These are phyloP conservation scores for Fallopia convolvulus DNA, from an alignment of 148 eudicot species.

Conservation along the genomic window DNA sequence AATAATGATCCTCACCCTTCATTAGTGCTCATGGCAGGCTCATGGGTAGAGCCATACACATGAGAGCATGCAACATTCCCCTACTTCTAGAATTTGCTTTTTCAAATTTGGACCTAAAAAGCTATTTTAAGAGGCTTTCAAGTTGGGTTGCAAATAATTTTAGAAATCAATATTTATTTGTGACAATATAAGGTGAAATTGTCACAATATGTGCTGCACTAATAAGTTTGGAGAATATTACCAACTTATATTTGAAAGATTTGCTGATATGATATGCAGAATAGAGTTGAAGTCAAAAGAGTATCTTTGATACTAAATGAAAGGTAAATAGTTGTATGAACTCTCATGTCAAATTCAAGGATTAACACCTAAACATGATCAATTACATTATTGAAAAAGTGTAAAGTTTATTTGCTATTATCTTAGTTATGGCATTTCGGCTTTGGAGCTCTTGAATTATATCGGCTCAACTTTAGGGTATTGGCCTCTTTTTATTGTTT, in stretches of 20 bases:
- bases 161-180: neutral
- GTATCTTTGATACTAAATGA: neutral
- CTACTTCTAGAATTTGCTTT: slow-evolving; percentile 74
- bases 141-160: neutral
- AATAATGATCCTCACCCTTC: slow-evolving; percentile 82
- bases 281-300: neutral
- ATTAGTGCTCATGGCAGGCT: slow-evolving; percentile 85
- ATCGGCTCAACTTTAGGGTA: neutral
- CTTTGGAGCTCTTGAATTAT: neutral
- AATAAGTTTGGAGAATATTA: neutral
- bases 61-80: slow-evolving; percentile 97
- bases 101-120: slow-evolving; percentile 80
- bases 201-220: neutral
- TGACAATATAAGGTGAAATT: neutral
- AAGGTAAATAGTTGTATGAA: neutral
- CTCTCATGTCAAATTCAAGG: too few species aligned
- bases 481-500: neutral
- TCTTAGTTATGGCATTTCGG: neutral
- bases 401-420: too few species aligned
- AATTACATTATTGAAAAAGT: neutral
- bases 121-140: neutral
- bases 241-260: neutral
- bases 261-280: neutral
- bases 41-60: slow-evolving; percentile 83
- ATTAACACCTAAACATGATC: neutral